Percentiles rank a stretch among this genome's conserved stretches.
These are phyloP conservation scores for Tremellales sp. DNA, from an alignment of 1,284 basidiomycete species.

Conservation along the genomic window DNA sequence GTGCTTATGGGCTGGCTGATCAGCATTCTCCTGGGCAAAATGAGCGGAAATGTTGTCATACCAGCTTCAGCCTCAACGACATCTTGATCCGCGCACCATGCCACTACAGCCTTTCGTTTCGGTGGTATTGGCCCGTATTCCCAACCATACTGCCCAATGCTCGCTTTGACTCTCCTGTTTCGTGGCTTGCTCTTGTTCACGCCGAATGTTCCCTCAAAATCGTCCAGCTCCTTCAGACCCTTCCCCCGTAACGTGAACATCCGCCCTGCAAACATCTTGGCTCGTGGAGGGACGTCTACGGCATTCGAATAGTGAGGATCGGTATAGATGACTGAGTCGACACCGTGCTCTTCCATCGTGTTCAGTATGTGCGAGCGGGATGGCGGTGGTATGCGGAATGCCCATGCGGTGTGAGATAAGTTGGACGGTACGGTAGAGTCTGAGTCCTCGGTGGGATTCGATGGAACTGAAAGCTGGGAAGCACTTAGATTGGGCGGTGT, in stretches of 20 bases:
- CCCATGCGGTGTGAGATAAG: constrained; percentile 44
- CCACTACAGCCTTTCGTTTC: constrained; percentile 45
- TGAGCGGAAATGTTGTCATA: constrained; percentile 11
- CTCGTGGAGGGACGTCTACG: constrained; percentile 63
- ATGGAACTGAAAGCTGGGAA: constrained; percentile 4
- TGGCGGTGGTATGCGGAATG: constrained; percentile 60
- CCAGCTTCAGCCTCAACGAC: constrained; percentile 10
- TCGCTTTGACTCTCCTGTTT: constrained; percentile 31
- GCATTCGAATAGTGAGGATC: constrained; percentile 74
- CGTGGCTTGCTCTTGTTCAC: constrained; percentile 41
- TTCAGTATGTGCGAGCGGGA: constrained; percentile 51
- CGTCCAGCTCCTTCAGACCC: constrained; percentile 41
- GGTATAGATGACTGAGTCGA: constrained; percentile 65
- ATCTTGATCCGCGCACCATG: constrained; percentile 55
- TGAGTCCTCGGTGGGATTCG: constrained; percentile 11
- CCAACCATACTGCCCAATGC: constrained; percentile 57
- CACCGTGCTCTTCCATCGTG: constrained; percentile 55
- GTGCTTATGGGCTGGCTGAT: constrained; percentile 16
- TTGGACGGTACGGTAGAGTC: constrained; percentile 12
- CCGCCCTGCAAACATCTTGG: constrained; percentile 76
- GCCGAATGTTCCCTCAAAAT: constrained; percentile 20
- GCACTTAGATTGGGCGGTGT: background rate
- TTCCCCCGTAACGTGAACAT: constrained; percentile 62
- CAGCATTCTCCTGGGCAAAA: background rate
- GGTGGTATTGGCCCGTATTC: constrained; percentile 70